These are phyloP conservation scores for Physcia stellaris DNA, from an alignment of 495 filamentous ascomycete genomes.

Conservation along the genomic window DNA sequence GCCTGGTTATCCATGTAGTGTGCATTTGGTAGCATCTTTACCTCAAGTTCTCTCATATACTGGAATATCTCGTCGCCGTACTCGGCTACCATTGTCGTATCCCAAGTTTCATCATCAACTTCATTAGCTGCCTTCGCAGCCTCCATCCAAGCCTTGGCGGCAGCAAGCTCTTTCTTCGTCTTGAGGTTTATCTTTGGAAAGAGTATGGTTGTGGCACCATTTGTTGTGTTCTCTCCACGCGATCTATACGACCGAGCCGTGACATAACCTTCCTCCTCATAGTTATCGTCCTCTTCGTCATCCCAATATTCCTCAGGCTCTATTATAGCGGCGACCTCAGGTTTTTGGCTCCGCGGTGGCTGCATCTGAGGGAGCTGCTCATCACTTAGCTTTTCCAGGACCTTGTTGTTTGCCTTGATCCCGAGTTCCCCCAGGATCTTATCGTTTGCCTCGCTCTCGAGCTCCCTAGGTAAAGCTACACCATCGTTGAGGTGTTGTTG, in stretches of 20 bases:
- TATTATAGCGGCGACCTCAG: conserved; percentile 19
- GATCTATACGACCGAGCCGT: conserved; percentile 61
- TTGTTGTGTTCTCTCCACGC: conserved; percentile 70
- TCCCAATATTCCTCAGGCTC: conserved; percentile 67
- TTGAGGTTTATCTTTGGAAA: conserved; percentile 53
- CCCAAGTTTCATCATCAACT: conserved; percentile 75
- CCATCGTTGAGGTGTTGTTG: no score
- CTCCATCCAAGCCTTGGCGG: conserved; percentile 56
- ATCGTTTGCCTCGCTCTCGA: no score
- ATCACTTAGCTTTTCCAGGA: conserved; percentile 3
- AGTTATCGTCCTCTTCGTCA: conserved; percentile 60
- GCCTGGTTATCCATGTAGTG: conserved; percentile 94
- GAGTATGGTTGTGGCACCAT: conserved; percentile 55
- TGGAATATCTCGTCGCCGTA: conserved; percentile 91
- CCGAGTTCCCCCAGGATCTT: background rate
- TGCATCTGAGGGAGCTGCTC: conserved; percentile 4
- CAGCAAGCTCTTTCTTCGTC: conserved; percentile 50
- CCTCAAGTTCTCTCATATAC: conserved; percentile 84
- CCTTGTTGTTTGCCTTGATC: background rate
- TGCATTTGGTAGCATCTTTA: conserved; percentile 66
- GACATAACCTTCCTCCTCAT: conserved; percentile 70
- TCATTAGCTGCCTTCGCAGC: conserved; percentile 43
- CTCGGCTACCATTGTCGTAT: conserved; percentile 97
- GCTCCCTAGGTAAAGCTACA: background rate
- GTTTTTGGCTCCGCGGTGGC: conserved; percentile 1